Conservation (phyloP, 1,139 yeast species). For the Nakaseomyces sp. region DNA sequence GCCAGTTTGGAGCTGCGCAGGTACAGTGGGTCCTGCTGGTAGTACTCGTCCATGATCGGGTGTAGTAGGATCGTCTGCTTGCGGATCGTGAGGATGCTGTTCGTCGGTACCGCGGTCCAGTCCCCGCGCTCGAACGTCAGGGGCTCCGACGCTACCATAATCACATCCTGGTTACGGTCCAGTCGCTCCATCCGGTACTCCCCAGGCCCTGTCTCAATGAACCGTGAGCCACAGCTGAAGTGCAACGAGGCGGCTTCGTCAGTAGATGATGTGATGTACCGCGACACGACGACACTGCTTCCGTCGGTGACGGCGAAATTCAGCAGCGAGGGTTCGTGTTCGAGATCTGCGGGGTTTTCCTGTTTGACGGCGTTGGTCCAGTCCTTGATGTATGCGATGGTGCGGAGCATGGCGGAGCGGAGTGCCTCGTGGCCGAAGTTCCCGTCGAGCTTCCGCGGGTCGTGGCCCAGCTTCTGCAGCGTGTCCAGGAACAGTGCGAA, state of each 20-base stretch:
- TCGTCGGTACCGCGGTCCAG: slow-evolving; percentile 96
- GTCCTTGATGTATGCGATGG: slow-evolving; percentile 62
- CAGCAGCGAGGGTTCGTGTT: slow-evolving; percentile 70
- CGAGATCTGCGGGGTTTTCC: slow-evolving; percentile 31
- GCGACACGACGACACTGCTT: slow-evolving; percentile 71
- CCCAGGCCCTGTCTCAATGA: slow-evolving; percentile 82
- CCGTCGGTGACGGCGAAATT: slow-evolving; percentile 97
- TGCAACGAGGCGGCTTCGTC: slow-evolving; percentile 96
- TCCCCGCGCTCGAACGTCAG: slow-evolving; percentile 92
- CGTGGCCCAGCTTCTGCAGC: slow-evolving; percentile 62
- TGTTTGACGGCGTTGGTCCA: slow-evolving; percentile 44
- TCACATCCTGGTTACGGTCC: slow-evolving; percentile 85
- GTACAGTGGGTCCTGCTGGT: slow-evolving; percentile 57
- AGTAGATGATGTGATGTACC: slow-evolving; percentile 79
- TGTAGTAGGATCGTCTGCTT: slow-evolving; percentile 82
- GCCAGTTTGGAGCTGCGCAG: slow-evolving; percentile 76
- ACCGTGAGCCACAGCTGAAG: slow-evolving; percentile 87
- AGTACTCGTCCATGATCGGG: slow-evolving; percentile 86
- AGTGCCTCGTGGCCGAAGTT: slow-evolving; percentile 50
- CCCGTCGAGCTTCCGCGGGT: slow-evolving; percentile 45
- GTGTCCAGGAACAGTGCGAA: slow-evolving; percentile 83
- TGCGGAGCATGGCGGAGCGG: slow-evolving; percentile 59
- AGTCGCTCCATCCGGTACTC: slow-evolving; percentile 89
- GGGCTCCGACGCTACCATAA: slow-evolving; percentile 96
- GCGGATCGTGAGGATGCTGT: slow-evolving; percentile 74